Base-by-base conservation (phyloP, 2,329 filamentous ascomycete genomes). In the Diaporthe citrichinensis region DNA sequence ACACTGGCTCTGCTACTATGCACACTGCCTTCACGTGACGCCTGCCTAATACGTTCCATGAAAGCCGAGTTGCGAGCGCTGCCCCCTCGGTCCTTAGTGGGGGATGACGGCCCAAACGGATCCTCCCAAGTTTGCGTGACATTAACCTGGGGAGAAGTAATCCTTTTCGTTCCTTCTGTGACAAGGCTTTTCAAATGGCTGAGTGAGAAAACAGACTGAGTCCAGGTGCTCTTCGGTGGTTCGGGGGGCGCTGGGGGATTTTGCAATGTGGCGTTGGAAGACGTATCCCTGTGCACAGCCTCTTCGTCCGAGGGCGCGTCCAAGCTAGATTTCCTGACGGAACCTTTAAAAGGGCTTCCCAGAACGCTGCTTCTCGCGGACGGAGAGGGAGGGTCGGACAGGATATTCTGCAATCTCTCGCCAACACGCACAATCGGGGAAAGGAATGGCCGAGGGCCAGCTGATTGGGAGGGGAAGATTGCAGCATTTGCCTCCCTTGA, bases 341-440 rank as follows among this genome's bases (percentile, higher is more conserved):
- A 84, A 20, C 84, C 81, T 71, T 87, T 85, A 77, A 92, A 92
- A 0, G 90, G 90, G 73, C 90, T 92, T 20, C 89, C 86, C 3
- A 92, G 82, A 15, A 87, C 86, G 46, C 85, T 85, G 58, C 89
- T 88, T n/a, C 84, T 85, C 9, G 82, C 85, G 69, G 88, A 87
- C 1, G 90, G 90, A 0, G 90, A 91, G 0, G 90, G 89, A 10
- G 89, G 88, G 77, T 91, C 90, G 0, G 90, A 91, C 15, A 90
- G 90, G 51, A 92, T 88, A 75, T 86, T 90, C 79, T 91, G 90
- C 20, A 92, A 81, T 41, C 87, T 89, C 65, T 88, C 85, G 4
- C 90, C 90, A 36, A 87, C 90, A 61, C 90, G 86, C n/a, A 92
- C 87, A 49, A 91, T 91, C 2, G 90, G 89, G 7, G 90, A 91